Evolutionary conservation across 2,329 filamentous ascomycete genomes (phyloP).

Genomic region (Fusarium paranaense): DNA sequence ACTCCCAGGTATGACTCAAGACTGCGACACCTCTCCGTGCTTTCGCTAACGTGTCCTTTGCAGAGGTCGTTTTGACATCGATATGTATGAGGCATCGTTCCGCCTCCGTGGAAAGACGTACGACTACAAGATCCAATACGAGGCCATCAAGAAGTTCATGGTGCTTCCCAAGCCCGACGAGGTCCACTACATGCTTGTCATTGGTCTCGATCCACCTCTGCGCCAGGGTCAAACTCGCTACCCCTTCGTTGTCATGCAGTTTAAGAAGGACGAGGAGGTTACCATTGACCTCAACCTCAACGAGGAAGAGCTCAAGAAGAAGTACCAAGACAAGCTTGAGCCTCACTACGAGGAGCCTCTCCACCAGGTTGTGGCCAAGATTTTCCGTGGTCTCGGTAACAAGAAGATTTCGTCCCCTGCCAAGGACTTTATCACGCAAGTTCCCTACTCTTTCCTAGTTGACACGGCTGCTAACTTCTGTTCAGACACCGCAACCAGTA

Average conservation of each 20-base stretch:
- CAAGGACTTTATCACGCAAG: constrained; percentile 87
- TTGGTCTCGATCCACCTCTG: constrained; percentile 93
- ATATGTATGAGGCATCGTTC: constrained; percentile 99
- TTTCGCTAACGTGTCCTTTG: constrained; percentile 17
- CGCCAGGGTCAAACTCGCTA: constrained; percentile 98
- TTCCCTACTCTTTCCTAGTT: constrained; percentile 22
- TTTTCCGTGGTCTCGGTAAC: constrained; percentile 92
- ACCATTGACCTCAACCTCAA: constrained; percentile 97
- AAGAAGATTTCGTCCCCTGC: constrained; percentile 96
- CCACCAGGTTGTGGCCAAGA: constrained; percentile 92
- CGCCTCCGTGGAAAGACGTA: constrained; percentile 98
- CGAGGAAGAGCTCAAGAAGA: constrained; percentile 82
- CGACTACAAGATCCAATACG: constrained; percentile 99
- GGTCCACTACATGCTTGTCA: constrained; percentile 91
- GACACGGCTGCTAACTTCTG: constrained; percentile 44
- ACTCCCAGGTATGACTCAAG: constrained; percentile 77
- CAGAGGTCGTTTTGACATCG: constrained; percentile 99
- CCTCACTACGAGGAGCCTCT: constrained; percentile 93
- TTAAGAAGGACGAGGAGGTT: constrained; percentile 97
- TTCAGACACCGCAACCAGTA: constrained; percentile 86
- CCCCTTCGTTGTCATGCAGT: constrained; percentile 98
- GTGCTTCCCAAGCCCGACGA: constrained; percentile 98
- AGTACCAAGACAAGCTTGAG: constrained; percentile 91
- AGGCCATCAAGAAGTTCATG: constrained; percentile 99
- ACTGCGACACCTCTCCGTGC: not conserved